Evolutionary conservation across 257 asterid genomes (phyloP), one percentile per base, ranked within the genome.

Genomic region (Thymus mandschuricus): DNA sequence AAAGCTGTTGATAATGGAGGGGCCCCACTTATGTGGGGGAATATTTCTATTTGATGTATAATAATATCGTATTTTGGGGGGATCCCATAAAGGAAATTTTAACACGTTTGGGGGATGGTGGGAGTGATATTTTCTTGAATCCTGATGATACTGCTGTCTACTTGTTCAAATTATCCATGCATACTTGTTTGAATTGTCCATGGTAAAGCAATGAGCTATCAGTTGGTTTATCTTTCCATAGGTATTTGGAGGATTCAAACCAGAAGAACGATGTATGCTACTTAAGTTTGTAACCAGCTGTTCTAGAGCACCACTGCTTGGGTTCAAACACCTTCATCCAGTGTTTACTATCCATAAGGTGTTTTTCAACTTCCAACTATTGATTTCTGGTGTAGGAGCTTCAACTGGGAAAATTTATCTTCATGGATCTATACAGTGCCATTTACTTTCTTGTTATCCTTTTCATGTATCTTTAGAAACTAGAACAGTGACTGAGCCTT

Each of bases 261-360:
- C 99, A 52, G 82, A 66, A 79, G 97, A 89, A 31, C 95, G 99
- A 9, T 91, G 99, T 77, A 85, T 91, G 93, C 90, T 94, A 81
- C 97, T 91, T 46, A 94, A 94, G 86, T 94, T 94, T 74, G 99
- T 94, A 83, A 91, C 97, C 29, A 94, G 99, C 83, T 94, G 99
- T 86, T 89, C 97, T 60, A 92, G 99, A 76, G 96, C 93, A 31
- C 99, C 99, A 45, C 76, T 94, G 81, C 91, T 94, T 68, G 99
- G 99, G 67, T 94, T 94, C 86, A 91, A 89, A 75, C 86, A 94
- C 86, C 90, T 94, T 81, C 97, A 91, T 75, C 99, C 99, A 64
- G 80, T 96, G 75, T 94, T 91, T 87, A 91, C 97, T 31, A 89
- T 94, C 81, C 99, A 89, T 72, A 94, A 94, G 99, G 99, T 94